phyloP scores from a whole-genome alignment of 768 basidiomycete species.

The Arthromyces matolae region DNA sequence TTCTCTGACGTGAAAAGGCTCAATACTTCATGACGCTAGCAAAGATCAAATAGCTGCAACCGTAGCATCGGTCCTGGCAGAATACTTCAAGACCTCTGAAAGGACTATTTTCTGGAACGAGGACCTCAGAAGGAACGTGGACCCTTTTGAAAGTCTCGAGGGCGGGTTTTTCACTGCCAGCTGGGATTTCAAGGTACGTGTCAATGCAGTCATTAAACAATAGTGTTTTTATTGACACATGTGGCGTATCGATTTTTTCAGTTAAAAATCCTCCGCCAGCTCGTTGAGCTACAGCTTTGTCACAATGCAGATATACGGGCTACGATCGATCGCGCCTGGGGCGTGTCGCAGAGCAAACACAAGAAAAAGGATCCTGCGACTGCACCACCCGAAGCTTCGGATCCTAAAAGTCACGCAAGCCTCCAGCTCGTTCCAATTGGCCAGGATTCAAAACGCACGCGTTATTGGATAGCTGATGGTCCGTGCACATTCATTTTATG shows the following conservation, averaged over 20 bases:
- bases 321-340: slow-evolving; percentile 82
- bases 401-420: slow-evolving; percentile 63
- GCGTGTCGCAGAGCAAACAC: slow-evolving; percentile 78
- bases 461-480: slow-evolving; percentile 90
- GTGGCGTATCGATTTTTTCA: slow-evolving; percentile 28
- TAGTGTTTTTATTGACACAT: too few relatives aligned
- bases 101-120: slow-evolving; percentile 83
- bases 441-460: slow-evolving; percentile 70
- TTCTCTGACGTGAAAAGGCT: slow-evolving; percentile 29
- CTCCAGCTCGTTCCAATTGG: slow-evolving; percentile 71
- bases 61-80: slow-evolving; percentile 61
- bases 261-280: slow-evolving; percentile 80
- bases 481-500: slow-evolving; percentile 46
- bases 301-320: slow-evolving; percentile 67
- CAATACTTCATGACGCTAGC: slow-evolving; percentile 42
- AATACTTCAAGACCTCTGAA: slow-evolving; percentile 70
- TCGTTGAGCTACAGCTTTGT: slow-evolving; percentile 79
- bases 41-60: slow-evolving; percentile 81
- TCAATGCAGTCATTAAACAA: slow-evolving; percentile 4
- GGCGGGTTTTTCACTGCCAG: slow-evolving; percentile 77
- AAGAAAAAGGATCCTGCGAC: slow-evolving; percentile 69
- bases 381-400: slow-evolving; percentile 51
- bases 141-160: slow-evolving; percentile 64
- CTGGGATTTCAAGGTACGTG: slow-evolving; percentile 79
- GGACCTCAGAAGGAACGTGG: slow-evolving; percentile 57